These are phyloP conservation scores for Penicillium sp. DNA, from an alignment of 2,329 filamentous ascomycete species.

Conservation along the genomic window DNA sequence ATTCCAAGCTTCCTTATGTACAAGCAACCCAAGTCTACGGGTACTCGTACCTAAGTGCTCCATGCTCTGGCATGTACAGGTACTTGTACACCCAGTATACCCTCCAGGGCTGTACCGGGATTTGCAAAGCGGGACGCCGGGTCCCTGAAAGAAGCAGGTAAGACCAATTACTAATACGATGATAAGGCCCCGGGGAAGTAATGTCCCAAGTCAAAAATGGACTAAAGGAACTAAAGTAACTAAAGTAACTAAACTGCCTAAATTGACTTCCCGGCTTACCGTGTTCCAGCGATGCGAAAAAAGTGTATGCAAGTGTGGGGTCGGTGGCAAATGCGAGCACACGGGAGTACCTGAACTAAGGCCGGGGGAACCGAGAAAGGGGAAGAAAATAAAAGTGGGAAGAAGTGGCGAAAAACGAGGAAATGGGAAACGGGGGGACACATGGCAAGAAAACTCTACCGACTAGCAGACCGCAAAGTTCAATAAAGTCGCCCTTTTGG, in stretches of 20 bases:
- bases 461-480: slow-evolving; percentile 24
- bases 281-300: background rate
- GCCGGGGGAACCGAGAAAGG: slow-evolving; percentile 8
- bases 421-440: slow-evolving; percentile 14
- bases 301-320: slow-evolving; percentile 1
- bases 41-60: too few species aligned
- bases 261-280: background rate
- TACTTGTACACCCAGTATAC: background rate
- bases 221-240: too few species aligned
- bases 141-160: background rate
- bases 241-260: too few species aligned
- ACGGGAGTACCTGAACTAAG: slow-evolving; percentile 14
- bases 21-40: background rate
- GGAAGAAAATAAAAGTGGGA: slow-evolving; percentile 4
- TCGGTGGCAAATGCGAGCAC: slow-evolving; percentile 7
- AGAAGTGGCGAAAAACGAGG: slow-evolving; percentile 12
- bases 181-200: background rate
- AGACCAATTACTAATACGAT: slow-evolving; percentile 1
- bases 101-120: background rate
- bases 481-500: slow-evolving; percentile 22
- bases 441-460: slow-evolving; percentile 20
- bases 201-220: too few species aligned
- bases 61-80: too few species aligned
- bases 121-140: background rate
- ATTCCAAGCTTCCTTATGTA: background rate